These are phyloP conservation scores for Aphanomyces invadans DNA, from an alignment of 352 stramenopile species.

Conservation along the genomic window DNA sequence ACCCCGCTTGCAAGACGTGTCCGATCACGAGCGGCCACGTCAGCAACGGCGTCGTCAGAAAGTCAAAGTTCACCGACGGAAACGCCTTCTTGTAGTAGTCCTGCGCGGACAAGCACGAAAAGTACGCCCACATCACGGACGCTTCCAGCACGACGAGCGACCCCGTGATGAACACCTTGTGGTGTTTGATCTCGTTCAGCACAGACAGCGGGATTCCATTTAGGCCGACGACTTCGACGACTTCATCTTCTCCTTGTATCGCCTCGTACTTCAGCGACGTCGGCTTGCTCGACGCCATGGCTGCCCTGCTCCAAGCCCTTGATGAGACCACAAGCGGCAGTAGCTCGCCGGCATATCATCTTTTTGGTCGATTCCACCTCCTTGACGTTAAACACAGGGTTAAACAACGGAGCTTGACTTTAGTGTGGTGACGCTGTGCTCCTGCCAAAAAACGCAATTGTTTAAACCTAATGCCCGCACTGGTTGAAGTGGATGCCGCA, in stretches of 20 bases:
- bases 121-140: slow-evolving; percentile 68
- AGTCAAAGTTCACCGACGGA: slow-evolving; percentile 48
- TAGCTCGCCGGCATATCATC: too few relatives aligned
- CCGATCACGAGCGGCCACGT: slow-evolving; percentile 55
- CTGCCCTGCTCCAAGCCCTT: background rate
- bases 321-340: background rate
- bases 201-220: slow-evolving; percentile 41
- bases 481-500: too few relatives aligned
- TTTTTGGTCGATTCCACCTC: too few relatives aligned
- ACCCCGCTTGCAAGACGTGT: slow-evolving; percentile 45
- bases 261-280: background rate
- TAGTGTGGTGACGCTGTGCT: too few relatives aligned
- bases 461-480: too few relatives aligned
- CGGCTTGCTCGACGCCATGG: background rate
- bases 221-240: background rate
- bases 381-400: too few relatives aligned
- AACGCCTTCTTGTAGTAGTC: slow-evolving; percentile 56
- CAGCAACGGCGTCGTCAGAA: slow-evolving; percentile 51
- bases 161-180: slow-evolving; percentile 49
- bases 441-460: too few relatives aligned
- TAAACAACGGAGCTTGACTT: too few relatives aligned
- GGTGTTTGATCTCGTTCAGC: slow-evolving; percentile 47
- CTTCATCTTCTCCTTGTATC: background rate
- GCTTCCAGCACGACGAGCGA: slow-evolving; percentile 60
- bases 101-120: slow-evolving; percentile 61